Conservation (phyloP, 2,329 filamentous ascomycete species). For the Alternaria novae-zelandiae region DNA sequence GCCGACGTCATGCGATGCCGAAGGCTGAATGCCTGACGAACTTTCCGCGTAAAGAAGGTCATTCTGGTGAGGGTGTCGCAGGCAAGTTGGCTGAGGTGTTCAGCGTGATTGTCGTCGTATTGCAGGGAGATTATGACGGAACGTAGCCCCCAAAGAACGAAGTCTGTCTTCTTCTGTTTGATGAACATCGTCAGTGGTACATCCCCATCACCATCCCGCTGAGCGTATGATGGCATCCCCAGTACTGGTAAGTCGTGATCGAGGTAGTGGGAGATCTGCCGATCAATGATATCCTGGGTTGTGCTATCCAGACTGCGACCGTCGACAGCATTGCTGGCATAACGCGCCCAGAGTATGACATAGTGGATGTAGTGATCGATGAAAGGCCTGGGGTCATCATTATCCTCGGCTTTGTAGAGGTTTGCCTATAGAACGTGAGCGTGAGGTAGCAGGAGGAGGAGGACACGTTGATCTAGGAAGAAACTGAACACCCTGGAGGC, state of each 20-base stretch:
- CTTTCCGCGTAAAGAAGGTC: slow-evolving; percentile 7
- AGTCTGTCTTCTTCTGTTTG: slow-evolving; percentile 26
- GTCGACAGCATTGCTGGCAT: slow-evolving; percentile 33
- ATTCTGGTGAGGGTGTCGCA: slow-evolving; percentile 21
- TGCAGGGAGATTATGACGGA: slow-evolving; percentile 31
- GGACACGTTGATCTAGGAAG: background rate
- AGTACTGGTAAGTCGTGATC: slow-evolving; percentile 5
- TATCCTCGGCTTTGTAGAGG: slow-evolving; percentile 8
- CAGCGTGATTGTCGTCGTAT: slow-evolving; percentile 20
- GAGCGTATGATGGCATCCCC: slow-evolving; percentile 2
- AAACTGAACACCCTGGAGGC: background rate
- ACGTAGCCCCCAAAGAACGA: slow-evolving; percentile 34
- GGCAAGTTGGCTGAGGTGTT: slow-evolving; percentile 24
- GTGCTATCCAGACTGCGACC: slow-evolving; percentile 15
- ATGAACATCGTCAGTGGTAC: slow-evolving; percentile 13
- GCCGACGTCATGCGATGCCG: slow-evolving; percentile 26
- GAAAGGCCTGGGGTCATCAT: slow-evolving; percentile 19
- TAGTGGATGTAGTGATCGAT: slow-evolving; percentile 28
- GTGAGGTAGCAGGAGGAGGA: background rate
- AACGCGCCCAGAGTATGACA: slow-evolving; percentile 34
- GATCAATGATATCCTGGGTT: slow-evolving; percentile 11
- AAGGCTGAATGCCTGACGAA: slow-evolving; percentile 12
- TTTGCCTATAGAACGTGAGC: slow-evolving; percentile 12
- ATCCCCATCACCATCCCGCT: background rate
- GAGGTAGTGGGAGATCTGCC: slow-evolving; percentile 15